Evolutionary conservation across 1,284 basidiomycete species (phyloP), one percentile per base, ranked within the genome.

Genomic region (Malassezia vespertilionis): DNA sequence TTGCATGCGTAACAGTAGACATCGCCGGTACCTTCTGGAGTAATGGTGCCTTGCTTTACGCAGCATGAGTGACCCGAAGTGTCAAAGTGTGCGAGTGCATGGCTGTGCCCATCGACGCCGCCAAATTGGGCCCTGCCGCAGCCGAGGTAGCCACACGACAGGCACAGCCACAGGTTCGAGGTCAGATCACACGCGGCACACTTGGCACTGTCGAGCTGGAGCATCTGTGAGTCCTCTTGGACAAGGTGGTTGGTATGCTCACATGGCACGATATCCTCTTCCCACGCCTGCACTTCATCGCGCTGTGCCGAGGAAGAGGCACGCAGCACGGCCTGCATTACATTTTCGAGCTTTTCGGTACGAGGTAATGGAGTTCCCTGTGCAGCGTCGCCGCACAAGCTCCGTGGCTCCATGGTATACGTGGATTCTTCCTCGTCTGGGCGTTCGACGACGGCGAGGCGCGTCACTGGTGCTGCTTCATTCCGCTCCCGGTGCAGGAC

Each of bases 41-140:
- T 93, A 61, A 99, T 95, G 0, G 91, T 97, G 2, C 91, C 91
- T 2, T 96, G 76, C 71, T 97, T 97, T 39, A 96, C 90, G 46
- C 83, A 84, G 20, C 91, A 78, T 0, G 82, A 78, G 68, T 97
- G 91, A 0, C 77, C 76, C 0, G 82, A 82, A 46, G 79, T 76
- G 44, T 84, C 72, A 53, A 78, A 95, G 66, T 99, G 93, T 14
- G 77, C 67, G 24, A 97, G 72, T 0, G 85, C 91, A 66, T 97
- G 91, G 0, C 89, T 82, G 63, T 96, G 90, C 1, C 91, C 93
- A 1, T 82, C 82, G 0, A 80, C 54, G 0, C 87, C 88, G 6
- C 89, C 90, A 56, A 78, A 88, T 61, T 91, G 89, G 50, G 82
- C 73, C 27, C 91, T 77, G 1, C 93, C 91, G 57, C 91, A 97